A percentile compares a stretch with the other conserved stretches of the same genome.
Evolutionary conservation across 2,329 filamentous ascomycete species (phyloP).

Genomic region (Aspergillus chevalieri): DNA sequence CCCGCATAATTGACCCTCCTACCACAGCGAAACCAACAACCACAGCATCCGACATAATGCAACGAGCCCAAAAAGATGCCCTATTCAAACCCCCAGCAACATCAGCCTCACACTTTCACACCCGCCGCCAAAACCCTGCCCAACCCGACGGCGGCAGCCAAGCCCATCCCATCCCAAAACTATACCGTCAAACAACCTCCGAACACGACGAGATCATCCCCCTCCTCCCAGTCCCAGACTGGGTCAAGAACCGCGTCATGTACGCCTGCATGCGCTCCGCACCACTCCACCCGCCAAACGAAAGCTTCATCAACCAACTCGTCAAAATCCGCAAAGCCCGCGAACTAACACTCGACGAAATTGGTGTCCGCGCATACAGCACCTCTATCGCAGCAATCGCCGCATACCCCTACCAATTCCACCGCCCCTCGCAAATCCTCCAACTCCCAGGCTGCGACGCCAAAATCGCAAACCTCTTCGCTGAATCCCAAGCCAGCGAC

Average conservation of each 20-base stretch:
- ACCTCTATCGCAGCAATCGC: conserved; percentile 76
- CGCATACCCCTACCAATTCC: conserved; percentile 64
- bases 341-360: conserved; percentile 64
- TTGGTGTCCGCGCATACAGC: conserved; percentile 80
- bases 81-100: conserved; percentile 10
- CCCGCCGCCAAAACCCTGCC: too few species aligned
- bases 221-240: conserved; percentile 64
- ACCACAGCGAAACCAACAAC: neutral
- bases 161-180: conserved; percentile 30
- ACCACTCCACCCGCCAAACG: conserved; percentile 64
- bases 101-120: conserved; percentile 7
- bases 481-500: conserved; percentile 60
- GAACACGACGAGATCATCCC: conserved; percentile 60
- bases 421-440: conserved; percentile 38
- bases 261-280: conserved; percentile 81
- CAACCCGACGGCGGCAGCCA: conserved; percentile 19
- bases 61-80: conserved; percentile 49
- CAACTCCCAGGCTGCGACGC: conserved; percentile 70
- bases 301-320: conserved; percentile 66
- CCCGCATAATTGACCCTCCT: conserved; percentile 36
- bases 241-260: conserved; percentile 55
- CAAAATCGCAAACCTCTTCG: conserved; percentile 72
- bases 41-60: conserved; percentile 37
- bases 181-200: conserved; percentile 67
- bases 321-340: conserved; percentile 68